phyloP scores from a whole-genome alignment of 306 rosid species.

The Sophora flavescens region DNA sequence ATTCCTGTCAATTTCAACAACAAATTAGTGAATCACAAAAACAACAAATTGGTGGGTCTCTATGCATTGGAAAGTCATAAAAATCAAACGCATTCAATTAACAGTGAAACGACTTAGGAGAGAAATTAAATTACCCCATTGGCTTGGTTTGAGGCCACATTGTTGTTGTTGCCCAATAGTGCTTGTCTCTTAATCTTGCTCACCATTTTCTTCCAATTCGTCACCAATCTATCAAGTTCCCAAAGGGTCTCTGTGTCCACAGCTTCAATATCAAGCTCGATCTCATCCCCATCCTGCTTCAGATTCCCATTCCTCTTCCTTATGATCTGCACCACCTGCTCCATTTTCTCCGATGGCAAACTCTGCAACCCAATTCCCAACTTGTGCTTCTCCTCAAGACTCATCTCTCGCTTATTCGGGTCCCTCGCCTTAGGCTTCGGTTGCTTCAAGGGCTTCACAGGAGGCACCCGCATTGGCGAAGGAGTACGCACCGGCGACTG shows the following conservation, averaged over 20 bases:
- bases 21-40: neutral
- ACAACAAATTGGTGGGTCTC: neutral
- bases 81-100: neutral
- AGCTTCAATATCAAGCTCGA: slow-evolving; percentile 96
- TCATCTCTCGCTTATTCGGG: slow-evolving; percentile 94
- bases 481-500: slow-evolving; percentile 79
- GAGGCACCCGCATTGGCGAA: slow-evolving; percentile 65
- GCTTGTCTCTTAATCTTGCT: slow-evolving; percentile 95
- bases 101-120: neutral
- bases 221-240: slow-evolving; percentile 95
- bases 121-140: slow-evolving; percentile 67
- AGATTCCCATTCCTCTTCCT: slow-evolving; percentile 89
- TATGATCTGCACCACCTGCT: slow-evolving; percentile 91
- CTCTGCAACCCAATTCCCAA: slow-evolving; percentile 90
- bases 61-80: neutral
- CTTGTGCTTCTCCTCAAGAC: slow-evolving; percentile 86
- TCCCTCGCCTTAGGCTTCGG: slow-evolving; percentile 97
- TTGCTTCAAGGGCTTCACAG: slow-evolving; percentile 78
- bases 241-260: slow-evolving; percentile 96
- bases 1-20: slow-evolving; percentile 50
- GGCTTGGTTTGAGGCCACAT: slow-evolving; percentile 49
- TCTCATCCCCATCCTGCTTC: slow-evolving; percentile 99
- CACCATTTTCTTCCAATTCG: slow-evolving; percentile 90
- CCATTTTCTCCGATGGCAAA: slow-evolving; percentile 94
- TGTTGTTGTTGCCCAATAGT: slow-evolving; percentile 59